Evolutionary conservation across 495 filamentous ascomycete species (phyloP).

Genomic region (Monascus purpureus): DNA sequence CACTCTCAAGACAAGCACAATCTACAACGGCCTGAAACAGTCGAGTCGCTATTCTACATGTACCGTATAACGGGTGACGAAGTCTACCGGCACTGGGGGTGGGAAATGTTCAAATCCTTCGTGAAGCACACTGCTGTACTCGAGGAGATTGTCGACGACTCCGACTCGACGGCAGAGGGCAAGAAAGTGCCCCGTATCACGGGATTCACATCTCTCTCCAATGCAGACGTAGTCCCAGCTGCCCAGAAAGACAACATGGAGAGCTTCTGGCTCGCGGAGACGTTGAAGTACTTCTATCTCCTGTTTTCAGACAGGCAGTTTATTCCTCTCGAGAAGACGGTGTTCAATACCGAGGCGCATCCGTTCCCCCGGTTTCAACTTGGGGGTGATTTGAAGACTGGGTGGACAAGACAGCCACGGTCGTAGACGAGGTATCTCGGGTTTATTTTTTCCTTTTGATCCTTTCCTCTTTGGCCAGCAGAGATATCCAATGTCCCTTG

Average conservation of each 20-base stretch:
- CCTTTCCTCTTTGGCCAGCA: conserved; percentile 1
- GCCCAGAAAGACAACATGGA: conserved; percentile 70
- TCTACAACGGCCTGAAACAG: conserved; percentile 88
- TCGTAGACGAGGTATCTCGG: conserved; percentile 2
- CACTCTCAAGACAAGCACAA: conserved; percentile 72
- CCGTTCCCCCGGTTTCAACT: conserved; percentile 77
- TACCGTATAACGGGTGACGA: conserved; percentile 92
- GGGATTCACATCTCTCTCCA: conserved; percentile 69
- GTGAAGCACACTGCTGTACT: conserved; percentile 64
- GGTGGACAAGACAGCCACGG: conserved; percentile 66
- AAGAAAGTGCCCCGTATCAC: conserved; percentile 14
- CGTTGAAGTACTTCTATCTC: conserved; percentile 94
- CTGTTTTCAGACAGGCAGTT: conserved; percentile 79
- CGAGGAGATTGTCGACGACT: conserved; percentile 28
- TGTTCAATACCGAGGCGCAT: conserved; percentile 95
- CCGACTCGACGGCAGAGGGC: conserved; percentile 4
- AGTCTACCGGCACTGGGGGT: conserved; percentile 91
- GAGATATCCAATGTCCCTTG: no score
- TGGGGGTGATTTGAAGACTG: conserved; percentile 64
- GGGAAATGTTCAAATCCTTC: conserved; percentile 95
- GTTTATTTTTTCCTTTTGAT: not conserved
- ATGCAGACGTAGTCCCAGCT: conserved; percentile 58
- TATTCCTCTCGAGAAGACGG: conserved; percentile 68
- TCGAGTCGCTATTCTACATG: conserved; percentile 95
- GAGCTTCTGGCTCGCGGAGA: conserved; percentile 95